Percentiles rank a stretch among this genome's conserved stretches.
phyloP scores from a whole-genome alignment of 2,329 filamentous ascomycete genomes.

The Penicillium aurantiogriseum region DNA sequence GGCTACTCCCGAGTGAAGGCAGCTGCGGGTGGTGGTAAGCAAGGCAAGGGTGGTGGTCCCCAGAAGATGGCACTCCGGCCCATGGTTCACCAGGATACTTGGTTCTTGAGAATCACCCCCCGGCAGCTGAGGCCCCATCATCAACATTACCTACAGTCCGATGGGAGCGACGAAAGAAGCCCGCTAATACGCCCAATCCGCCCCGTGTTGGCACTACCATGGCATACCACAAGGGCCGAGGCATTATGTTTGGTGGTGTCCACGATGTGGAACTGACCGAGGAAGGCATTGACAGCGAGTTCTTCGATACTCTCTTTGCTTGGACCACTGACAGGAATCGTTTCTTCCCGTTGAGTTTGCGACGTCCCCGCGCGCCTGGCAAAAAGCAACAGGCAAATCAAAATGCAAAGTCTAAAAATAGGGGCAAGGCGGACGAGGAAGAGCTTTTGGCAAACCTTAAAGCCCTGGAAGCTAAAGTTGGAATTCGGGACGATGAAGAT shows the following conservation, averaged over 20 bases:
- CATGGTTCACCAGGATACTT: slow-evolving; percentile 91
- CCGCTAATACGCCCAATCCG: slow-evolving; percentile 82
- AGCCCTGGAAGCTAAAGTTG: slow-evolving; percentile 73
- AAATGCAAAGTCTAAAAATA: slow-evolving; percentile 55
- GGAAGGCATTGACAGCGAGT: slow-evolving; percentile 94
- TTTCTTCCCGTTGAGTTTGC: slow-evolving; percentile 79
- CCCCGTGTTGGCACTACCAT: slow-evolving; percentile 86
- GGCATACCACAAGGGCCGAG: slow-evolving; percentile 88
- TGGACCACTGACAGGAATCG: slow-evolving; percentile 96
- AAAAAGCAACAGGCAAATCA: slow-evolving; percentile 55
- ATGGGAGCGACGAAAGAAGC: slow-evolving; percentile 92
- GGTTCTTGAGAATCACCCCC: slow-evolving; percentile 82
- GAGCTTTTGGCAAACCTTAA: slow-evolving; percentile 85
- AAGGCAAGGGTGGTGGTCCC: slow-evolving; percentile 59
- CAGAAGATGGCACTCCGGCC: slow-evolving; percentile 74
- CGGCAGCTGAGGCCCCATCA: slow-evolving; percentile 63
- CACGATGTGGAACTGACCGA: slow-evolving; percentile 89
- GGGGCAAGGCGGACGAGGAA: slow-evolving; percentile 86
- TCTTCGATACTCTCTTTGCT: slow-evolving; percentile 87
- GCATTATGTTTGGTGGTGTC: slow-evolving; percentile 90
- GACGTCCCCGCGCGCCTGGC: slow-evolving; percentile 68
- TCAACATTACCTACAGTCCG: slow-evolving; percentile 69
- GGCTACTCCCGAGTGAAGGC: slow-evolving; percentile 91
- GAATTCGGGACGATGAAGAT: slow-evolving; percentile 55
- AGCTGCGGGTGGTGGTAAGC: slow-evolving; percentile 57